Conservation (phyloP, 192 early-diverging fungal species). For the Oehlia diaphana region DNA sequence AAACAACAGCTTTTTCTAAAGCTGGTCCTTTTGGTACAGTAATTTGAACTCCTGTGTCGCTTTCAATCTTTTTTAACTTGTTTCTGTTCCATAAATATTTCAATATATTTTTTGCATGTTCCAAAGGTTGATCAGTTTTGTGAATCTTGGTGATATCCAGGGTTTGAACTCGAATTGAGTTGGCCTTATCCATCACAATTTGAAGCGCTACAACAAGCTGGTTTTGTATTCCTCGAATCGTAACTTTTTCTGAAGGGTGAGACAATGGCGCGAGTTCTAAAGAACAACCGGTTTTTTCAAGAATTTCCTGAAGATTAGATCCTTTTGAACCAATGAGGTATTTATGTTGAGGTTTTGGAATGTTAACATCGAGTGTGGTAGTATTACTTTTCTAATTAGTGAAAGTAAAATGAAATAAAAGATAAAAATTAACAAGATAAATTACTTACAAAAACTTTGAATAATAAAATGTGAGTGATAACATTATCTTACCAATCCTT, state of each 20-base stretch:
- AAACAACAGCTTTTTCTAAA: slow-evolving; percentile 49
- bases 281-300: slow-evolving; percentile 84
- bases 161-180: slow-evolving; percentile 68
- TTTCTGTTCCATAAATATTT: slow-evolving; percentile 75
- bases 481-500: slow-evolving; percentile 53
- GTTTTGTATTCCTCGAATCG: slow-evolving; percentile 76
- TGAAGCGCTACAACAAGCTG: slow-evolving; percentile 71
- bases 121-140: slow-evolving; percentile 47
- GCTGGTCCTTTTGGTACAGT: slow-evolving; percentile 50
- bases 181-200: slow-evolving; percentile 81
- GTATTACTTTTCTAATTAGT: slow-evolving; percentile 41
- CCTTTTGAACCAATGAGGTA: slow-evolving; percentile 87
- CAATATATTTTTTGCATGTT: slow-evolving; percentile 66
- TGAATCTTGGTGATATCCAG: slow-evolving; percentile 67
- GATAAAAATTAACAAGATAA: background rate
- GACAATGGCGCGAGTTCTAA: slow-evolving; percentile 75
- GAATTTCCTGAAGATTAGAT: slow-evolving; percentile 75
- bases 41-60: slow-evolving; percentile 62
- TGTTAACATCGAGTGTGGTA: slow-evolving; percentile 61
- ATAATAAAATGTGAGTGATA: background rate
- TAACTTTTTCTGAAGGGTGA: slow-evolving; percentile 72
- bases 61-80: slow-evolving; percentile 78
- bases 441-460: background rate
- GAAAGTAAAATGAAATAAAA: background rate
- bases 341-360: slow-evolving; percentile 92